phyloP scores from a whole-genome alignment of 2,329 filamentous ascomycete species.

The Aspergillus eucalypticola region DNA sequence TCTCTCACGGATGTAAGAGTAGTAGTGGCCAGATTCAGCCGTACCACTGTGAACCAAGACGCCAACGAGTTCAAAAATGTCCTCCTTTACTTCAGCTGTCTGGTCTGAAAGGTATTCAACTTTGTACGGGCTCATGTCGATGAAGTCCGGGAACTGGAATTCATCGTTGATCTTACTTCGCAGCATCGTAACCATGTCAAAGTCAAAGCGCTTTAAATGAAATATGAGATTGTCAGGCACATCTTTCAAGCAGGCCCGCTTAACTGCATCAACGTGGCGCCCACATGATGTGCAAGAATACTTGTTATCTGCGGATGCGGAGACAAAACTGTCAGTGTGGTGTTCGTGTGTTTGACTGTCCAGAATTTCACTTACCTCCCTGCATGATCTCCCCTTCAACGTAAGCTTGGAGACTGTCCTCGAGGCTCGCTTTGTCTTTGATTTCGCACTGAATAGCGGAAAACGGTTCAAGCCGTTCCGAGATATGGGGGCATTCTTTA shows the following conservation, averaged over 20 bases:
- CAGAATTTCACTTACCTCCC: constrained; percentile 59
- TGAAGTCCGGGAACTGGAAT: constrained; percentile 79
- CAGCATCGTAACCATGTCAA: constrained; percentile 64
- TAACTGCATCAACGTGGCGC: constrained; percentile 87
- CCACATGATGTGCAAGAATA: constrained; percentile 95
- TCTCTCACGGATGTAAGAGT: constrained; percentile 87
- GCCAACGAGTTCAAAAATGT: constrained; percentile 91
- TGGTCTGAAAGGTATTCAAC: constrained; percentile 76
- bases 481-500: constrained; percentile 91
- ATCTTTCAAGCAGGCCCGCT: constrained; percentile 86
- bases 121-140: constrained; percentile 89
- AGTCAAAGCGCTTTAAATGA: constrained; percentile 70
- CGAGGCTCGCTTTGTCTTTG: constrained; percentile 79
- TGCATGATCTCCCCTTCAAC: constrained; percentile 96
- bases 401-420: constrained; percentile 91
- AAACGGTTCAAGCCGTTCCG: constrained; percentile 84
- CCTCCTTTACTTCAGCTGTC: constrained; percentile 57
- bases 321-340: constrained; percentile 22
- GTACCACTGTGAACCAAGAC: constrained; percentile 91
- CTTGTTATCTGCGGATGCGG: constrained; percentile 73
- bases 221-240: constrained; percentile 94
- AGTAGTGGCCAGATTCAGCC: constrained; percentile 94
- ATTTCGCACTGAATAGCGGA: constrained; percentile 96
- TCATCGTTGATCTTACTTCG: constrained; percentile 94
- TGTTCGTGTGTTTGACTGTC: neutral